Evolutionary conservation across 2,329 filamentous ascomycete genomes (phyloP), one percentile per base, ranked within the genome.

Genomic region (Didymella pinodella): DNA sequence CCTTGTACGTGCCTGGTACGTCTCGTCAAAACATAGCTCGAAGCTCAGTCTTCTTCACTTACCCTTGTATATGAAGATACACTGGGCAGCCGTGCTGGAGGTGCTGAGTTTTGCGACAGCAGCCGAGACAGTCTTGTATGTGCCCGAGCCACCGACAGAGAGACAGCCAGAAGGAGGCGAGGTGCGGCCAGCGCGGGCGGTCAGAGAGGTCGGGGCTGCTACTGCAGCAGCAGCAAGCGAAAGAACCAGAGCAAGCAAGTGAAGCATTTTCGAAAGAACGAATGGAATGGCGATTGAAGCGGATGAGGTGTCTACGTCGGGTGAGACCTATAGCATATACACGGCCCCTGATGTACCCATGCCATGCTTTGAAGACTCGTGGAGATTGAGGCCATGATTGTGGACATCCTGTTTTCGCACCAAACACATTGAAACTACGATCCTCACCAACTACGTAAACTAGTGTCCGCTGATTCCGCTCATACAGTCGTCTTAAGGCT

Each of bases 11-110:
- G 8, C 86, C 56, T 59, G 11, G 26, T 10, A 5, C 14, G 8
- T 7, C 6, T 2, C n/a, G 28, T 59, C 20, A 59, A 47, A 4
- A 7, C n/a, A 8, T 6, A n/a, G 6, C 3, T 22, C 25, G 10
- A 3, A 2, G 10, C 5, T 31, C 12, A 10, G 8, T 14, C 18
- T 14, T 14, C 2, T 14, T 1, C 5, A 16, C 51, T 3, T 47
- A 51, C 56, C 86, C 25, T 82, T 73, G 65, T 84, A 72, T 73
- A 90, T 84, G 77, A 89, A 90, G 75, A 90, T 86, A 68, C 82
- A 85, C 58, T 87, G 85, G 1, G 79, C 78, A 1, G 75, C 64
- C 1, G 82, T 80, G 7, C 81, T 79, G 1, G 79, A 77, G 0
- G 81, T 83, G n/a, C 82, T 84, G 8, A 89, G 80, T 5, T 86